Base-by-base conservation (phyloP, 139 green algal genomes). In the Chlorella sorokiniana region DNA sequence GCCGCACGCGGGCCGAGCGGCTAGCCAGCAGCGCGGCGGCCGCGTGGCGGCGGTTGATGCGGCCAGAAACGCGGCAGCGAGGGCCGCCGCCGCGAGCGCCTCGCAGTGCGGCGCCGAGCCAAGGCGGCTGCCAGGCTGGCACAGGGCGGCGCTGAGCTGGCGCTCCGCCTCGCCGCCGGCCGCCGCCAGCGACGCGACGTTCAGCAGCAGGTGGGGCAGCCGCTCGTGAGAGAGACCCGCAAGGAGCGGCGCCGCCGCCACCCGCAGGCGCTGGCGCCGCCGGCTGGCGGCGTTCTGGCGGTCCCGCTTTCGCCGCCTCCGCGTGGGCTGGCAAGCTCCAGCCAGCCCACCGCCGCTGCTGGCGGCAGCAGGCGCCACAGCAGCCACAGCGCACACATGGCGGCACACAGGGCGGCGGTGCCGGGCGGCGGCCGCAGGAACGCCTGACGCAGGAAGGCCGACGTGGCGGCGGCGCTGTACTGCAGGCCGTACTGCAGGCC, bases 381-480 rank as follows among this genome's bases (percentile, higher is more conserved):
- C 40, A 75, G 41, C 68, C 68, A 75, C 11, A 78, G 35, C 45
- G 65, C 27, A 29, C 44, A 63, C 70, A 78, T 54, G 5, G 27
- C 41, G 40, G 3, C 42, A 27, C 40, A 33, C 40, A 75, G 68
- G 8, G 27, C 27, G 18, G 22, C 4, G 2, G 68, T 75, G 41
- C 68, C 68, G 37, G 68, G 9, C 25, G 27, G 29, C 10, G 9
- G 1, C 40, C 22, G 41, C 40, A 45, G 64, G 29, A 52, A 20
- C 20, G 20, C 48, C 7, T 35, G 10, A n/a, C 14, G 37, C 35
- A 52, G 22, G 65, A 3, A 4, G 54, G 54, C 54, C 54, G 31
- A 27, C 3, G 22, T 63, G 54, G 4, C 54, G 16, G 54, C 54
- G 31, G 54, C 54, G 31, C 54, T 63, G 4, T 27, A 63, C 7